Evolutionary conservation across 2,329 filamentous ascomycete genomes (phyloP).

Genomic region (Pochonia chlamydosporia): DNA sequence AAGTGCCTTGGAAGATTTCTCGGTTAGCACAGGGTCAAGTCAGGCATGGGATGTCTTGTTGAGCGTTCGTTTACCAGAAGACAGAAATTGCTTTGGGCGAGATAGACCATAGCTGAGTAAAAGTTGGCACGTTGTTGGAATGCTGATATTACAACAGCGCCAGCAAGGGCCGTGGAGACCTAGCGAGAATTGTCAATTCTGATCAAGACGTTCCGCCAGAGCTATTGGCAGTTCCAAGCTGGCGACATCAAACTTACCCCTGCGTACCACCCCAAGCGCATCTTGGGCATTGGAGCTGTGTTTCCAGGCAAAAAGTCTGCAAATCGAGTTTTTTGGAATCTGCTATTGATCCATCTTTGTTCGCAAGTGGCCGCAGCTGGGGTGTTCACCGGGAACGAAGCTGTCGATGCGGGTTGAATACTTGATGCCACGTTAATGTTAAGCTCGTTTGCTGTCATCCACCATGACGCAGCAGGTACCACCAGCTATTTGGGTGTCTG

Average conservation of each 20-base stretch:
- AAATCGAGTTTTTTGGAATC: background rate
- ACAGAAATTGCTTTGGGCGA: conserved; percentile 93
- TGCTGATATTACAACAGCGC: conserved; percentile 77
- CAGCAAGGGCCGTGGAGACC: conserved; percentile 79
- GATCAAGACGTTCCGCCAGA: conserved; percentile 8
- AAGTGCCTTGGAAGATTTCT: conserved; percentile 59
- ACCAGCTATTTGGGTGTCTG: background rate
- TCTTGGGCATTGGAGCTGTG: conserved; percentile 31
- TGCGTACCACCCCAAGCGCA: conserved; percentile 56
- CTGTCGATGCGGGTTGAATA: background rate
- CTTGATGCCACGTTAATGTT: conserved; percentile 9
- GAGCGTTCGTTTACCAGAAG: conserved; percentile 63
- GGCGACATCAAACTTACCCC: conserved; percentile 40
- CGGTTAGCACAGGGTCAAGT: background rate
- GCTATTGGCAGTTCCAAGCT: background rate
- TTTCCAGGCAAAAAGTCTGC: background rate
- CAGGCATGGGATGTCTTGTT: background rate
- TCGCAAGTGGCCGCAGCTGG: background rate
- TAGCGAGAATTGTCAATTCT: conserved; percentile 28
- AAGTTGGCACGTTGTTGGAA: conserved; percentile 96
- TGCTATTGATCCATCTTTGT: conserved; percentile 5
- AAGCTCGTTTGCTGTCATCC: background rate
- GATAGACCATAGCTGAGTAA: conserved; percentile 95
- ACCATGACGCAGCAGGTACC: conserved; percentile 4
- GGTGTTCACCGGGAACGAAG: background rate